These are phyloP conservation scores for Laguncularia racemosa DNA, from an alignment of 345 rosid species.

Conservation along the genomic window DNA sequence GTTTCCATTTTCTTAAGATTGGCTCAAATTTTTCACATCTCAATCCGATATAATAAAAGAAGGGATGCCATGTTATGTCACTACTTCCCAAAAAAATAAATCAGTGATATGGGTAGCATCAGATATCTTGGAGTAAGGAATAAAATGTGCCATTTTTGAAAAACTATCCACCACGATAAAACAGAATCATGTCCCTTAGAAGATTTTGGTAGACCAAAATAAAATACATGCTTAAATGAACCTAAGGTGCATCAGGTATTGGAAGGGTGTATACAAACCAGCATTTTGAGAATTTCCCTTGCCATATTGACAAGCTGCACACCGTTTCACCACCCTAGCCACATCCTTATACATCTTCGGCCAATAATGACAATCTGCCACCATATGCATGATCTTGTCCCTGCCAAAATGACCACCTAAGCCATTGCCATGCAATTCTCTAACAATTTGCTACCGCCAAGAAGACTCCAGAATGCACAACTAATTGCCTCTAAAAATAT, in stretches of 20 bases:
- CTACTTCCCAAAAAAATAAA: conserved; percentile 1
- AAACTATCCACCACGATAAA: neutral
- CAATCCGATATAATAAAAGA: neutral
- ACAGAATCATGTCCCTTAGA: neutral
- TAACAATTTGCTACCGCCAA: neutral
- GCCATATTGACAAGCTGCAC: no score
- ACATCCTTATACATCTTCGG: neutral
- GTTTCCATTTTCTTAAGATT: no score
- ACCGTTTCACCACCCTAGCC: no score
- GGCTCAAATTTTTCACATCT: neutral
- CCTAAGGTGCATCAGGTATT: no score
- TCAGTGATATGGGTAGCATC: neutral
- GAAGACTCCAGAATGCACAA: conserved; percentile 4
- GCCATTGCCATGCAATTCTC: conserved; percentile 7
- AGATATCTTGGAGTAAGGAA: conserved; percentile 1
- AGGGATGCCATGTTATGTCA: neutral
- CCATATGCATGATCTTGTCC: conserved; percentile 1
- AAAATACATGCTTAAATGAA: no score
- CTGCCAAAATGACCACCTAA: conserved; percentile 3
- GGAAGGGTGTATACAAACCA: no score
- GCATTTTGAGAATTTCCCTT: no score
- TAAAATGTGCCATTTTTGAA: neutral
- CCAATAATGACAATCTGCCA: neutral
- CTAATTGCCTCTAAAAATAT: conserved; percentile 1
- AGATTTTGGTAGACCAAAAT: no score